Percentiles rank a stretch among this genome's conserved stretches.
phyloP scores from a whole-genome alignment of 2,329 filamentous ascomycete genomes.

The Uncinocarpus reesii region DNA sequence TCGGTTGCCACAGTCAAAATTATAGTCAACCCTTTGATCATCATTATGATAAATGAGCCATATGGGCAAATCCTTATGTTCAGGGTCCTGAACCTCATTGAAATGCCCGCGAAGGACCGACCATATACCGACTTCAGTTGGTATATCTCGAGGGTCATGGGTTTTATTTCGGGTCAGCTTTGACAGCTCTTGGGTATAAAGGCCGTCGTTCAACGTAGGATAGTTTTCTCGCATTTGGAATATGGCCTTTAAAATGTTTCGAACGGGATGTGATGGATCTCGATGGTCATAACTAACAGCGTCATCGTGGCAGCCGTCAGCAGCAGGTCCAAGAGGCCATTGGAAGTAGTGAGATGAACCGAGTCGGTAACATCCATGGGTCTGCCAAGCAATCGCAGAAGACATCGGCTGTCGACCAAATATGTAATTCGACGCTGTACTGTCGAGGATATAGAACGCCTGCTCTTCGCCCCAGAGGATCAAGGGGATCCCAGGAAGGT shows the following conservation, averaged over 20 bases:
- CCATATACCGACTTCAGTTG: conserved; percentile 52
- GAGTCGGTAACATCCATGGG: conserved; percentile 53
- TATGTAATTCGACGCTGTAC: conserved; percentile 54
- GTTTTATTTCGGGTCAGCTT: conserved; percentile 45
- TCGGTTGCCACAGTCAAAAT: conserved; percentile 47
- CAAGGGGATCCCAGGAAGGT: conserved; percentile 52
- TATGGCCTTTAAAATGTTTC: conserved; percentile 53
- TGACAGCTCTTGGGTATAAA: conserved; percentile 45
- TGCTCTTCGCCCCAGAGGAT: conserved; percentile 58
- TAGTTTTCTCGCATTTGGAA: conserved; percentile 49
- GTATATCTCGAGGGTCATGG: conserved; percentile 42
- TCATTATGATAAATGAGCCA: conserved; percentile 40
- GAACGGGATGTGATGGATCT: conserved; percentile 51
- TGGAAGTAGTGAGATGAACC: conserved; percentile 48
- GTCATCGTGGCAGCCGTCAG: conserved; percentile 48
- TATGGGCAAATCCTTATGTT: conserved; percentile 37
- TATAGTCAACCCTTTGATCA: conserved; percentile 43
- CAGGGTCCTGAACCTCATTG: conserved; percentile 44
- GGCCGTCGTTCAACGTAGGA: conserved; percentile 51
- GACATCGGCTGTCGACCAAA: conserved; percentile 56
- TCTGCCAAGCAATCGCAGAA: conserved; percentile 52
- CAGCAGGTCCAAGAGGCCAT: conserved; percentile 47
- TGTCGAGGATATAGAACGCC: conserved; percentile 54
- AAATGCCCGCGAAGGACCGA: conserved; percentile 46
- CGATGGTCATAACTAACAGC: conserved; percentile 50